Conservation (phyloP, 108 stramenopile species). For the Fragilaria radians region DNA sequence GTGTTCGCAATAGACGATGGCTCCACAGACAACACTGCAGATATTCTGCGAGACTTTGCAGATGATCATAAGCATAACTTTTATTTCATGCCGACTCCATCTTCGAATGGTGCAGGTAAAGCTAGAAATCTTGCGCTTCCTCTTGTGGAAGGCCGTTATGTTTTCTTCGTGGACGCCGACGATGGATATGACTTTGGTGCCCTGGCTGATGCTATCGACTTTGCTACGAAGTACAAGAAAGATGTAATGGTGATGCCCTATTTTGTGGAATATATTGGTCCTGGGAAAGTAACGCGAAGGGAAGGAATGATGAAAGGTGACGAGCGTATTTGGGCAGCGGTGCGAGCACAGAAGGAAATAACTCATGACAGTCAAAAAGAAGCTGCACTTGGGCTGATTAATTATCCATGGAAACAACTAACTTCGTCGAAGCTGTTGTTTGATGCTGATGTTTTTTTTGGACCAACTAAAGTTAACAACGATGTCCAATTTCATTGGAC, state of each 20-base stretch:
- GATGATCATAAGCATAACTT: neutral
- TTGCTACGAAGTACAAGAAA: neutral
- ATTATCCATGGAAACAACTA: slow-evolving; percentile 6
- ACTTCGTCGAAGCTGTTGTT: slow-evolving; percentile 6
- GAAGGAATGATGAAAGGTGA: slow-evolving; percentile 1
- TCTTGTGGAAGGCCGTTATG: slow-evolving; percentile 2
- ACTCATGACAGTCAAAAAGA: slow-evolving; percentile 2
- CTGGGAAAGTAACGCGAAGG: neutral
- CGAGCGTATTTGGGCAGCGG: neutral
- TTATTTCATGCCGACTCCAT: neutral
- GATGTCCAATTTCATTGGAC: slow-evolving; percentile 8
- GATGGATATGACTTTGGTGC: slow-evolving; percentile 4
- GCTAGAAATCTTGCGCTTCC: slow-evolving; percentile 1
- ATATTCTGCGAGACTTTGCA: neutral
- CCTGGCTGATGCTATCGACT: slow-evolving; percentile 1
- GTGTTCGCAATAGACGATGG: slow-evolving; percentile 3
- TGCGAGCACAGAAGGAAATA: neutral
- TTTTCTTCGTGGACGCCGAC: slow-evolving; percentile 1
- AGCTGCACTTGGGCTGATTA: neutral
- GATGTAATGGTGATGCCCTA: neutral
- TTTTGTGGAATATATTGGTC: neutral
- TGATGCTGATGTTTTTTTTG: slow-evolving; percentile 8
- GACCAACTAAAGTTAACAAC: slow-evolving; percentile 1
- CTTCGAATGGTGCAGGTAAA: neutral
- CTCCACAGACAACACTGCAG: neutral